Evolutionary conservation across 2,329 filamentous ascomycete species (phyloP).

Genomic region (Periconia macrospinosa): DNA sequence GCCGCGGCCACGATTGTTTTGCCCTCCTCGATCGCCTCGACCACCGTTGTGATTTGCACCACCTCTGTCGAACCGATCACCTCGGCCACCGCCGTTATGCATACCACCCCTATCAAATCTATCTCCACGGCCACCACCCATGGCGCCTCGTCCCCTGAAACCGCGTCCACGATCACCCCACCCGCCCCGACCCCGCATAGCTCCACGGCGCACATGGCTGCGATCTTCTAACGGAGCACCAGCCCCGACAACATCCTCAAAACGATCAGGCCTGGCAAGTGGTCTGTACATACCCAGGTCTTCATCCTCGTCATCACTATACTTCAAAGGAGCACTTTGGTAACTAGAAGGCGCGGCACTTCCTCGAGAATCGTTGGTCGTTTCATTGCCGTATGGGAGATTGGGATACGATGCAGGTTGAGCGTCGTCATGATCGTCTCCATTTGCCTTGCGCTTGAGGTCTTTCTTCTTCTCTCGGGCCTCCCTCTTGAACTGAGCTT

Average conservation of each 20-base stretch:
- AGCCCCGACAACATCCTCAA: constrained; percentile 48
- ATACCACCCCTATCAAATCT: constrained; percentile 18
- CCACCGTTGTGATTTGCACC: constrained; percentile 29
- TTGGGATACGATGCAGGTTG: constrained; percentile 20
- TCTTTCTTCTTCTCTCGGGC: constrained; percentile 61
- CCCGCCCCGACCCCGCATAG: constrained; percentile 31
- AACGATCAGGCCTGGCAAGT: constrained; percentile 50
- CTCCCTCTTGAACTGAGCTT: constrained; percentile 70
- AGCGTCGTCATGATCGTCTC: constrained; percentile 5
- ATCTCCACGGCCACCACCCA: constrained; percentile 30
- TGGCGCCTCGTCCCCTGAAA: constrained; percentile 28
- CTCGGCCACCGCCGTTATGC: constrained; percentile 12
- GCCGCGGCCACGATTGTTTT: constrained; percentile 4
- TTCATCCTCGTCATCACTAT: constrained; percentile 49
- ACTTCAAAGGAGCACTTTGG: constrained; percentile 39
- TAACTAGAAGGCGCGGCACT: constrained; percentile 9
- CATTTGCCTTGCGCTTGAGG: constrained; percentile 23
- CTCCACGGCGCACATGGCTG: constrained; percentile 40
- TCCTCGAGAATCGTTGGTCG: neutral
- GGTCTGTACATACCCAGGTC: constrained; percentile 51
- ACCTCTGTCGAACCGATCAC: constrained; percentile 16
- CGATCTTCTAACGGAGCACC: constrained; percentile 41
- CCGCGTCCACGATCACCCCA: constrained; percentile 42
- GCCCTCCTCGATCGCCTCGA: constrained; percentile 26
- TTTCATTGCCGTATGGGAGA: neutral